These are phyloP conservation scores for Neoboletus subvelutipes DNA, from an alignment of 768 basidiomycete genomes.

Conservation along the genomic window DNA sequence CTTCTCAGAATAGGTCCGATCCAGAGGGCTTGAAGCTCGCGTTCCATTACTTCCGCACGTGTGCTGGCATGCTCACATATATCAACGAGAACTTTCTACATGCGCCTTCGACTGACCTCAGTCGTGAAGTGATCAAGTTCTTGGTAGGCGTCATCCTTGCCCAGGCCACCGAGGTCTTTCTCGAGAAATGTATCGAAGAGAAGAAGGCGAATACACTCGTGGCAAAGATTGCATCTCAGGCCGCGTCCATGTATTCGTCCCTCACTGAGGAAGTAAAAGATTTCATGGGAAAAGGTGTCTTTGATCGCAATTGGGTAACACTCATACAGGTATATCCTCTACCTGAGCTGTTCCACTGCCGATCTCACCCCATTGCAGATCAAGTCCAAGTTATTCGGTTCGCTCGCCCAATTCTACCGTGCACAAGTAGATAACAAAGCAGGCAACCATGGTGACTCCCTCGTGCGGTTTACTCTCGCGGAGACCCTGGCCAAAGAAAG, in stretches of 20 bases:
- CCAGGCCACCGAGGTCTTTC: constrained; percentile 94
- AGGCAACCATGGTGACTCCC: constrained; percentile 82
- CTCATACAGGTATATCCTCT: constrained; percentile 64
- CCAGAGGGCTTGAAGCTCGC: constrained; percentile 92
- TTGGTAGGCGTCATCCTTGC: constrained; percentile 84
- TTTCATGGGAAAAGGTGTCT: constrained; percentile 93
- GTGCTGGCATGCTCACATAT: constrained; percentile 96
- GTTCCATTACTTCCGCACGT: constrained; percentile 86
- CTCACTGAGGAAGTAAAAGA: constrained; percentile 94
- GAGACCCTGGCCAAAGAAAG: constrained; percentile 85
- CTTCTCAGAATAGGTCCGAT: constrained; percentile 80
- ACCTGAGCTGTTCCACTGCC: not conserved
- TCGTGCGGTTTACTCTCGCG: constrained; percentile 76
- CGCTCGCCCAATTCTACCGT: constrained; percentile 85
- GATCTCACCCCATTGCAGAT: constrained; percentile 47
- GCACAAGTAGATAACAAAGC: constrained; percentile 72
- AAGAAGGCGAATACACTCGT: constrained; percentile 81
- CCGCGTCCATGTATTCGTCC: constrained; percentile 75
- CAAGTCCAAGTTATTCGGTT: constrained; percentile 88
- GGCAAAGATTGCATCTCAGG: constrained; percentile 81
- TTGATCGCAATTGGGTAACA: constrained; percentile 92
- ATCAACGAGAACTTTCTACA: constrained; percentile 99
- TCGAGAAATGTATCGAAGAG: constrained; percentile 92
- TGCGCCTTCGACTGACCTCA: constrained; percentile 93
- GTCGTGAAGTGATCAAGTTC: constrained; percentile 92